Evolutionary conservation across 1,284 basidiomycete genomes (phyloP), one percentile per base, ranked within the genome.

Genomic region (Cystobasidium slooffiae): DNA sequence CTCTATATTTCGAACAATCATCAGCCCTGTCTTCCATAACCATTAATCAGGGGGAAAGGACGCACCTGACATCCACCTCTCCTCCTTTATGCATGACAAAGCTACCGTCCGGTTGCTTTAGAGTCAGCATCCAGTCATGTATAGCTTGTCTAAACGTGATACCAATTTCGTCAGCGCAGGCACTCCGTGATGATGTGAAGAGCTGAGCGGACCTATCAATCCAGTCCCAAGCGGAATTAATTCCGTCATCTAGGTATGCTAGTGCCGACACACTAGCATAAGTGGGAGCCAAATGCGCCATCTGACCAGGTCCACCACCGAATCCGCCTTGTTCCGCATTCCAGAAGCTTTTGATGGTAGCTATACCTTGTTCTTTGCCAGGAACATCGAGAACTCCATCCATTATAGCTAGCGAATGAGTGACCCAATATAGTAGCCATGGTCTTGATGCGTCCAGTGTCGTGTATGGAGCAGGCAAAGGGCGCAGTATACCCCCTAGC

Each of bases 41-140:
- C 37, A 5, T 47, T 18, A 49, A 46, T 3, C 56, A 24, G 18
- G 41, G 43, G 58, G 10, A 39, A 53, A 18, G 20, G 75, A 82
- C 87, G 70, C 78, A 91, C 91, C 93, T 87, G 37, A 97, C 93
- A 79, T 99, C 97, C 10, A 98, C 90, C 82, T 99, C 96, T 39
- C 91, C 93, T 56, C 92, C 88, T 64, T 88, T 85, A 24, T 93
- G 88, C 16, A 99, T 96, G 37, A 92, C 86, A 82, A 98, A 99
- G 0, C 94, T 95, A 0, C 97, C 97, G 81, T 99, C 94, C 0
- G 90, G 88, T 78, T 94, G 91, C 82, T 99, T 99, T 75, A 98
- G 84, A 0, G 91, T 89, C 87, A 96, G 88, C 83, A 98, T 94
- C 84, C 95, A 98, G 4, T 87, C 82, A 82, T 97, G 96, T 80